phyloP scores from a whole-genome alignment of 768 basidiomycete genomes.

The Suillus luteus region DNA sequence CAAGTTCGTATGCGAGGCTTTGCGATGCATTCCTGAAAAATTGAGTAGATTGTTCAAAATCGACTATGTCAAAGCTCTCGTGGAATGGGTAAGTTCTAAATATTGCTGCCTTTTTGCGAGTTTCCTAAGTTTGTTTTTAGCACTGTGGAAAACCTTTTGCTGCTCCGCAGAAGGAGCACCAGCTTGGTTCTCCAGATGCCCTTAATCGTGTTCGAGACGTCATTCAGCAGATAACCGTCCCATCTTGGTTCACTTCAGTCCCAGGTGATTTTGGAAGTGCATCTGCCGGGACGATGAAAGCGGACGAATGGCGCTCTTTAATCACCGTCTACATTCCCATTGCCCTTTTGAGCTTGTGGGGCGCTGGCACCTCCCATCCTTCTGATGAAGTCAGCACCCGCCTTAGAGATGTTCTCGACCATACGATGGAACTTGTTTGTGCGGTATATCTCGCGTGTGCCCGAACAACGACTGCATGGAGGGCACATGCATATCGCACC shows the following conservation, averaged over 20 bases:
- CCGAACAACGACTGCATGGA: conserved; percentile 14
- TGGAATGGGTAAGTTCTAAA: background rate
- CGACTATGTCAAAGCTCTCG: background rate
- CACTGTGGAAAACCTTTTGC: background rate
- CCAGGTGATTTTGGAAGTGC: conserved; percentile 18
- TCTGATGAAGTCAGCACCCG: background rate
- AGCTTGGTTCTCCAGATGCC: background rate
- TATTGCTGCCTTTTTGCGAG: background rate
- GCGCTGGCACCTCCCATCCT: conserved; percentile 13
- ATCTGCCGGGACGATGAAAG: conserved; percentile 34
- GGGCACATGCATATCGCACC: conserved; percentile 16
- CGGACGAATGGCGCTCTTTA: conserved; percentile 37
- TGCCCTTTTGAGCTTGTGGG: conserved; percentile 31
- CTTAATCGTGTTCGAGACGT: background rate
- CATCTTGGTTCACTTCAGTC: conserved; percentile 15
- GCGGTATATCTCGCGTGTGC: conserved; percentile 22
- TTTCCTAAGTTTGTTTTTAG: background rate
- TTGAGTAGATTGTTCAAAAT: conserved; percentile 1
- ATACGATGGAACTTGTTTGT: conserved; percentile 33
- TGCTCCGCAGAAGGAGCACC: background rate
- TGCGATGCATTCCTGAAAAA: background rate
- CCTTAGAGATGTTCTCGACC: conserved; percentile 19
- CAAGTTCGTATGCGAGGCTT: background rate
- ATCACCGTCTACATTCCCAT: conserved; percentile 34
- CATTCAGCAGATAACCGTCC: conserved; percentile 4